Conservation (phyloP, 148 eudicot genomes). For the Linanthus parryae region DNA sequence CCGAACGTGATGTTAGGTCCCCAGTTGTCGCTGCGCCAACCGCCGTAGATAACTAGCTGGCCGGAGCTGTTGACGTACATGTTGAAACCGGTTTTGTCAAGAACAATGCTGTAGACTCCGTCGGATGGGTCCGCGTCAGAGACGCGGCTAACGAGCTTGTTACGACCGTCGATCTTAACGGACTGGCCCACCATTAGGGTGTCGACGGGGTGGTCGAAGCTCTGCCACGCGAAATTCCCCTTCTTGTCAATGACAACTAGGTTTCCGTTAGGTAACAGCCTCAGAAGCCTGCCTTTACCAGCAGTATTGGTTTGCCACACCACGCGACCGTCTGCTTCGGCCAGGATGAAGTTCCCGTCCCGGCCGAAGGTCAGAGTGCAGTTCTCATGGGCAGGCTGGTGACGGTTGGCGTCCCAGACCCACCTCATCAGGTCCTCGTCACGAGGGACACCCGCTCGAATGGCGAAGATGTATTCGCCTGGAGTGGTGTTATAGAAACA, state of each 20-base stretch:
- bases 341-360: slow-evolving; percentile 17
- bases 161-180: neutral
- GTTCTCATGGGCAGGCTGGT: slow-evolving; percentile 15
- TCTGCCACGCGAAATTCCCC: slow-evolving; percentile 18
- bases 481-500: slow-evolving; percentile 23
- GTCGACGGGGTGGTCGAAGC: slow-evolving; percentile 20
- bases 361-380: slow-evolving; percentile 16
- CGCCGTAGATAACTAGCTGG: neutral
- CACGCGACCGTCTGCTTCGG: slow-evolving; percentile 8
- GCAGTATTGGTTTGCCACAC: slow-evolving; percentile 24
- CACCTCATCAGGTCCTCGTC: slow-evolving; percentile 10
- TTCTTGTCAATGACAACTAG: slow-evolving; percentile 13
- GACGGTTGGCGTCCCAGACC: slow-evolving; percentile 22
- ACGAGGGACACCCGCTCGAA: slow-evolving; percentile 7
- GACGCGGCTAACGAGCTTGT: slow-evolving; percentile 17
- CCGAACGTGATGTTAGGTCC: neutral
- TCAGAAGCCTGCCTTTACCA: slow-evolving; percentile 14
- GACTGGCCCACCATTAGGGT: slow-evolving; percentile 20
- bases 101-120: slow-evolving; percentile 12
- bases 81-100: slow-evolving; percentile 3
- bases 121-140: slow-evolving; percentile 3
- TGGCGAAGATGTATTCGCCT: slow-evolving; percentile 7
- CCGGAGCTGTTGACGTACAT: slow-evolving; percentile 10
- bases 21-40: neutral
- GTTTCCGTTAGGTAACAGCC: slow-evolving; percentile 16